Conservation (phyloP, 495 filamentous ascomycete genomes). For the Delitschia confertaspora region DNA sequence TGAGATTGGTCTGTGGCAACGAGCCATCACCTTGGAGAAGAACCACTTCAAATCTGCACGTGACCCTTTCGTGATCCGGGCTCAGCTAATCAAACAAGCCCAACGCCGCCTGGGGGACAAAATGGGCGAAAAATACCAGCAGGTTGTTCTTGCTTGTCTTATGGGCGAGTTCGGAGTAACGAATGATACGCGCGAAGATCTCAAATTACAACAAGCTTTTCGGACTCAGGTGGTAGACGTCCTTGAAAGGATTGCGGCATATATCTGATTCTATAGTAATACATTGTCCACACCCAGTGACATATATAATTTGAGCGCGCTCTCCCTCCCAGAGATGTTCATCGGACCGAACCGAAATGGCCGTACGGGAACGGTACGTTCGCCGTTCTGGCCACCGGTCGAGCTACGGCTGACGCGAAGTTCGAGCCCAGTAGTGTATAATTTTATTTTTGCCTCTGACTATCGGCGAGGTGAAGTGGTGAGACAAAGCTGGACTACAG, state of each 20-base stretch:
- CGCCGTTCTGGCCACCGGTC: too few species aligned
- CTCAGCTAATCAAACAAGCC: conserved; percentile 29
- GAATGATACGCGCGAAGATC: conserved; percentile 33
- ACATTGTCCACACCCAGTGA: too few species aligned
- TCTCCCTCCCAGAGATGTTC: too few species aligned
- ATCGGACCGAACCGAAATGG: too few species aligned
- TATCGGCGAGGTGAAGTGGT: too few species aligned
- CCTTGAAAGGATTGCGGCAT: conserved; percentile 11
- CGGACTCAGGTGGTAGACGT: conserved; percentile 31
- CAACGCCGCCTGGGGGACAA: conserved; percentile 25
- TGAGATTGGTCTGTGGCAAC: conserved; percentile 17
- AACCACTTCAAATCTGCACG: conserved; percentile 23
- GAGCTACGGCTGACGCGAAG: too few species aligned
- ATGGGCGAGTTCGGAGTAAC: conserved; percentile 27
- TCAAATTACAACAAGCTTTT: conserved; percentile 33
- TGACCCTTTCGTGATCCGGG: conserved; percentile 29
- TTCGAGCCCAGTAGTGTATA: too few species aligned
- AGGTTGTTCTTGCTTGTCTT: conserved; percentile 31
- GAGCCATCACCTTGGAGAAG: conserved; percentile 28
- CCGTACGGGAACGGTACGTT: too few species aligned
- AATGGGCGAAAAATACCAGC: conserved; percentile 31
- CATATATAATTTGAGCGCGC: too few species aligned
- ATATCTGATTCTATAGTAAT: too few species aligned
- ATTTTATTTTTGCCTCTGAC: too few species aligned
- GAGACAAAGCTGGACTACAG: too few species aligned